Conservation (phyloP, 768 basidiomycete species). For the Saitozyma podzolica region DNA sequence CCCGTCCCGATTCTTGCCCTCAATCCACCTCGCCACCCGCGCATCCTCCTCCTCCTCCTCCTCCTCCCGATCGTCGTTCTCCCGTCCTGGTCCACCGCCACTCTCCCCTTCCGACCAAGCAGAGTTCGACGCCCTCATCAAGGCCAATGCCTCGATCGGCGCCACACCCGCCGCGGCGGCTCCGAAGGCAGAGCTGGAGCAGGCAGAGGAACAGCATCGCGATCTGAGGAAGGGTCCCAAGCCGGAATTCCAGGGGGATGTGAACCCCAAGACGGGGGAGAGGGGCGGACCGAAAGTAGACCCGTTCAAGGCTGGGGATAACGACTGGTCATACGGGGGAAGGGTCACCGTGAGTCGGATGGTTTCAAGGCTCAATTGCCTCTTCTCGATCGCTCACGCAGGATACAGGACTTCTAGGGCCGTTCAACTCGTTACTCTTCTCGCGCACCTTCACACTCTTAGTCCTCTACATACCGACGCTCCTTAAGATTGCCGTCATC, state of each 20-base stretch:
- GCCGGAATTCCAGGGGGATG: constrained; percentile 47
- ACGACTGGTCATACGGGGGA: constrained; percentile 50
- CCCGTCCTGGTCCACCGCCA: constrained; percentile 42
- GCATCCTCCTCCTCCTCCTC: too few relatives aligned
- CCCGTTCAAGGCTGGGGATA: constrained; percentile 47
- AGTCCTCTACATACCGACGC: not conserved
- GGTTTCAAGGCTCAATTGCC: not conserved
- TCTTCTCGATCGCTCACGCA: too few relatives aligned
- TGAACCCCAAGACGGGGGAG: constrained; percentile 50
- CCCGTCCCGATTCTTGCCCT: too few relatives aligned
- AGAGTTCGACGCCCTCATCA: constrained; percentile 47
- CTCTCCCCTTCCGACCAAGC: constrained; percentile 46
- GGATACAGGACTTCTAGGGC: too few relatives aligned
- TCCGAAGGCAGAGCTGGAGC: constrained; percentile 19
- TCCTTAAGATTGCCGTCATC: too few relatives aligned
- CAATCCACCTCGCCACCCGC: too few relatives aligned
- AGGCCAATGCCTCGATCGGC: constrained; percentile 30
- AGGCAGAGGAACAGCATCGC: constrained; percentile 28
- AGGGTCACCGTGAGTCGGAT: constrained; percentile 46
- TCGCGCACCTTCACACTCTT: not conserved
- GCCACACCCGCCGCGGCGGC: constrained; percentile 28
- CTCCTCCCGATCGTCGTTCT: constrained; percentile 21
- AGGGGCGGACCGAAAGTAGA: constrained; percentile 49
- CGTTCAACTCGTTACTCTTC: too few relatives aligned
- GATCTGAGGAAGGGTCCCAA: constrained; percentile 44